phyloP scores from a whole-genome alignment of 352 stramenopile genomes.

The Halophytophthora batemanensis region DNA sequence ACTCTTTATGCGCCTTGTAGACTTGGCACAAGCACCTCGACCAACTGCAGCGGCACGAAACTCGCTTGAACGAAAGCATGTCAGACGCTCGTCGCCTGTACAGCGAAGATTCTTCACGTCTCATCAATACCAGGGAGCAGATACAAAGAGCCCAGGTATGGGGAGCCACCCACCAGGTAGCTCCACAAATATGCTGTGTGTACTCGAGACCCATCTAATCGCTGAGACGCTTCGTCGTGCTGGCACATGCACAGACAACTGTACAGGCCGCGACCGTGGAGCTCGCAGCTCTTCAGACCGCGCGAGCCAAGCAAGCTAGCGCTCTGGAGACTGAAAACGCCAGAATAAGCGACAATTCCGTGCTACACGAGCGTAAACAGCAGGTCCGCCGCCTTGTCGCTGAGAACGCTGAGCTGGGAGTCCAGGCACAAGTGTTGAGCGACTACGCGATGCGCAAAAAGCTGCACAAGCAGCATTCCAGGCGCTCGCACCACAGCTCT shows the following conservation, averaged over 20 bases:
- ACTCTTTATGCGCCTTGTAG: conserved; percentile 1
- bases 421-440: conserved; percentile 38
- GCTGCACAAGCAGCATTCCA: conserved; percentile 4
- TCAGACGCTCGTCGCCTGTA: conserved; percentile 23
- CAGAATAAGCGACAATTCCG: conserved; percentile 33
- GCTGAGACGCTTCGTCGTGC: too few species aligned
- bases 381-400: conserved; percentile 37
- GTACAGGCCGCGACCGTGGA: conserved; percentile 23
- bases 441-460: conserved; percentile 35
- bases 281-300: conserved; percentile 20
- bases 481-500: background rate
- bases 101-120: conserved; percentile 20
- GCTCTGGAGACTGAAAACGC: conserved; percentile 23
- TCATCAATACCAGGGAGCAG: conserved; percentile 10
- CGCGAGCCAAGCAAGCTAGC: conserved; percentile 2
- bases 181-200: too few species aligned
- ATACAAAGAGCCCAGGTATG: conserved; percentile 21
- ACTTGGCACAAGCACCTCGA: conserved; percentile 17
- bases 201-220: too few species aligned
- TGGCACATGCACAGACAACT: conserved; percentile 11
- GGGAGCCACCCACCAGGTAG: background rate
- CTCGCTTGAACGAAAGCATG: conserved; percentile 31
- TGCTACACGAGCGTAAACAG: conserved; percentile 35
- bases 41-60: conserved; percentile 32
- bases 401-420: conserved; percentile 38